These are phyloP conservation scores for Malassezia cuniculi DNA, from an alignment of 1,284 basidiomycete species.

Conservation along the genomic window DNA sequence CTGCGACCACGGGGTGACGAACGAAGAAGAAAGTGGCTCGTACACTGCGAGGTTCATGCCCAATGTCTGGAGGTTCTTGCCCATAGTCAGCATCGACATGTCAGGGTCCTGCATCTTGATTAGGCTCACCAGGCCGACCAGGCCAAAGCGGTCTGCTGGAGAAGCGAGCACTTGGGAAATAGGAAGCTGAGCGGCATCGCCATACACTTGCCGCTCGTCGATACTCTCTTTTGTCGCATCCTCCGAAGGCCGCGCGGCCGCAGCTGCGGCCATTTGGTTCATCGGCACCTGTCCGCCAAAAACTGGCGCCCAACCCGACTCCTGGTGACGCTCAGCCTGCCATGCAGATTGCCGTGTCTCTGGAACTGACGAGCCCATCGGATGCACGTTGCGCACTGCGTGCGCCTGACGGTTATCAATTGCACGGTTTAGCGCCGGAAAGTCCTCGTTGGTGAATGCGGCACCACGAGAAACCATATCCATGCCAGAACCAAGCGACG, in stretches of 20 bases:
- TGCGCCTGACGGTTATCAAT: constrained; percentile 12
- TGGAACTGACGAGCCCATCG: neutral
- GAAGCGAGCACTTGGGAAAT: constrained; percentile 86
- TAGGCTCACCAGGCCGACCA: constrained; percentile 73
- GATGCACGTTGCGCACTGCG: constrained; percentile 8
- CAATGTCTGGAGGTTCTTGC: constrained; percentile 81
- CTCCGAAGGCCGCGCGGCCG: no score
- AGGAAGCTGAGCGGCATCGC: constrained; percentile 50
- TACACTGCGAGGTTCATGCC: constrained; percentile 75
- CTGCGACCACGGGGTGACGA: constrained; percentile 93
- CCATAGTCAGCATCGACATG: constrained; percentile 69
- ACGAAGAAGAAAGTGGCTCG: constrained; percentile 77
- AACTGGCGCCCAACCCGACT: no score
- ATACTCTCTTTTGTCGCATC: constrained; percentile 4
- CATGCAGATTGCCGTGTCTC: no score
- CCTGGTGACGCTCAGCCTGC: no score
- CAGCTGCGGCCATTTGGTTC: no score
- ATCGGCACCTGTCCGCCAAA: no score
- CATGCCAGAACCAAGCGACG: constrained; percentile 1
- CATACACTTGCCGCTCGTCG: constrained; percentile 2
- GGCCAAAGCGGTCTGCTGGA: constrained; percentile 87
- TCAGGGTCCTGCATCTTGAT: constrained; percentile 85
- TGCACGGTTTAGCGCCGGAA: constrained; percentile 33
- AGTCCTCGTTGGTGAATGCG: constrained; percentile 37
- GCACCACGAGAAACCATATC: constrained; percentile 12